A percentile compares a stretch with the other conserved stretches of the same genome.
Conservation (phyloP, 192 early-diverging fungal genomes). For the Funneliformis geosporum region DNA sequence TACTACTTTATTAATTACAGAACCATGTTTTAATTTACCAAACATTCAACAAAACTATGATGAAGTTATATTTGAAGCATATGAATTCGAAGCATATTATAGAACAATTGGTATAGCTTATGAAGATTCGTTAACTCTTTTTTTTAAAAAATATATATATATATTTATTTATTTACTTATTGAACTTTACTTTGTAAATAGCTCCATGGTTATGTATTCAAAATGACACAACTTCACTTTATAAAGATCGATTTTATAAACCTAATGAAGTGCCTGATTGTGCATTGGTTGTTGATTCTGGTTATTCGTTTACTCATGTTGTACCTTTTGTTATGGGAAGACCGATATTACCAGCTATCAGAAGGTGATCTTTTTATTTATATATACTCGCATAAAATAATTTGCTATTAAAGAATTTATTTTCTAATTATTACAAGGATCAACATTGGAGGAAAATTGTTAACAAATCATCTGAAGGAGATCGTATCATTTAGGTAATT, state of each 20-base stretch:
- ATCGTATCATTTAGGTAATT: conserved; percentile 81
- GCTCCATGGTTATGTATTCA: conserved; percentile 55
- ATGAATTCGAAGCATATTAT: conserved; percentile 62
- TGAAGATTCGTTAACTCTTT: not conserved
- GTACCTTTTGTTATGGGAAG: conserved; percentile 65
- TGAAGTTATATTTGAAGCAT: conserved; percentile 87
- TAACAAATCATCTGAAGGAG: conserved; percentile 89
- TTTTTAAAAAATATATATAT: too few species aligned
- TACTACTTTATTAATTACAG: conserved; percentile 67
- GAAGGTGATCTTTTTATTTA: conserved; percentile 39
- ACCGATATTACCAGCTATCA: conserved; percentile 57
- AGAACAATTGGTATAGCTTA: conserved; percentile 38
- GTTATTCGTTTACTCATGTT: conserved; percentile 80
- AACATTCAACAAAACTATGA: conserved; percentile 71
- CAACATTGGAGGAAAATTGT: conserved; percentile 82
- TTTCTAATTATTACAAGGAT: conserved; percentile 48
- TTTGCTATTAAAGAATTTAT: not conserved
- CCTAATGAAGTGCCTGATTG: conserved; percentile 55
- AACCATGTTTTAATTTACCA: conserved; percentile 80
- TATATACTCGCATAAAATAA: not conserved
- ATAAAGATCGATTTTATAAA: conserved; percentile 38
- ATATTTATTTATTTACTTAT: too few species aligned
- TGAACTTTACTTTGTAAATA: not conserved
- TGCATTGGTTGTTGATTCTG: conserved; percentile 73
- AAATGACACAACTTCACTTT: conserved; percentile 52